Evolutionary conservation across 805 yeast genomes (phyloP), one percentile per base, ranked within the genome.

Genomic region (Nakazawaea ishiwadae): DNA sequence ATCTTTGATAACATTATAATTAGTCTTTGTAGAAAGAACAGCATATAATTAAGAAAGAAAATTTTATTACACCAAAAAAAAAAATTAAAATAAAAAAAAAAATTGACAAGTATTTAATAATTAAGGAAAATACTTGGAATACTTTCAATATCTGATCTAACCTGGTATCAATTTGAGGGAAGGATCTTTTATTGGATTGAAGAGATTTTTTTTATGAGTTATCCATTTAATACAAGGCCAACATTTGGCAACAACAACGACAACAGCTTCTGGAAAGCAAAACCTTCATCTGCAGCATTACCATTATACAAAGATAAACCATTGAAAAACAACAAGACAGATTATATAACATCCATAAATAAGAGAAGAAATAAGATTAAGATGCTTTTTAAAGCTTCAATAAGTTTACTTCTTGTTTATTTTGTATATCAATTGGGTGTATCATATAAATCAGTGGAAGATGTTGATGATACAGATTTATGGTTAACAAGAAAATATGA

Each of bases 261-360:
- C n/a, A 26, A 31, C 24, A 17, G 24, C 17, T 28, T 39, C 31
- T 47, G 49, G 52, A 45, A 30, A 28, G 44, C 50, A 27, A 50
- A 50, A 34, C 26, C 40, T 2, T 21, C 44, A 23, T 19, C 38
- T 19, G 29, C 55, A n/a, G 57, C 58, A 12, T 49, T 76, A 41
- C 81, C 81, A 2, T 52, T 70, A 27, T 76, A 75, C 51, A 75
- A 76, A 49, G 79, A 76, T 45, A 77, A 76, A 48, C 78, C 78
- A 21, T 34, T 57, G 20, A 53, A 51, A 34, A 24, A 39, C 37
- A 59, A 45, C 20, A 16, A 38, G 20, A 37, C 21, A 43, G 51
- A 49, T 26, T 31, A 29, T 12, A 17, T 21, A 12, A n/a, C 33
- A n/a, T 8, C 19, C 9, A 23, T 18, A 14, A 35, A 20, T 19